phyloP scores from a whole-genome alignment of 2,329 filamentous ascomycete species.

The Lasiodiplodia sp. region DNA sequence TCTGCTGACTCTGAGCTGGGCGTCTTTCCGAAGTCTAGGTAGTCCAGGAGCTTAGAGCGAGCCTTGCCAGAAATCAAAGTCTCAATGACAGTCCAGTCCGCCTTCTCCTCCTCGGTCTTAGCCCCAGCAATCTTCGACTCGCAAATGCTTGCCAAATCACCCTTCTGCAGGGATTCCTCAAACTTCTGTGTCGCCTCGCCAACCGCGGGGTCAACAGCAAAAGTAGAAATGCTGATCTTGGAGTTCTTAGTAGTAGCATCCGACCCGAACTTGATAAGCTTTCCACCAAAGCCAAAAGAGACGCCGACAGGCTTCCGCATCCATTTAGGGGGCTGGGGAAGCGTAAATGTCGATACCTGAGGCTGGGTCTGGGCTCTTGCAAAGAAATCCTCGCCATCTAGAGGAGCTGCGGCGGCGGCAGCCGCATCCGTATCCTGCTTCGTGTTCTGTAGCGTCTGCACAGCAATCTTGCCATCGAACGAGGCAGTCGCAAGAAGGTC shows the following conservation, averaged over 20 bases:
- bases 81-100: slow-evolving; percentile 94
- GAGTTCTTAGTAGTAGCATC: slow-evolving; percentile 70
- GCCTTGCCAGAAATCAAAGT: slow-evolving; percentile 85
- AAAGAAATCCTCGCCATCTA: slow-evolving; percentile 94
- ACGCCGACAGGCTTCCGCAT: slow-evolving; percentile 83
- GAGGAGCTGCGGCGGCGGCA: slow-evolving; percentile 70
- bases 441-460: slow-evolving; percentile 94
- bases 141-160: slow-evolving; percentile 80
- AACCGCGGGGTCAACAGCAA: slow-evolving; percentile 85
- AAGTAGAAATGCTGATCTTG: slow-evolving; percentile 83
- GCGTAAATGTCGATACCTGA: slow-evolving; percentile 86
- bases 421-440: slow-evolving; percentile 72
- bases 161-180: slow-evolving; percentile 79
- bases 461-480: slow-evolving; percentile 93
- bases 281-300: slow-evolving; percentile 95
- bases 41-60: slow-evolving; percentile 84
- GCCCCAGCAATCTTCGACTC: slow-evolving; percentile 78
- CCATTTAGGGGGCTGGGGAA: slow-evolving; percentile 89
- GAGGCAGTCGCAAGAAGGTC: slow-evolving; percentile 92
- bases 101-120: slow-evolving; percentile 87
- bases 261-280: slow-evolving; percentile 78
- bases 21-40: slow-evolving; percentile 81
- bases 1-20: slow-evolving; percentile 56
- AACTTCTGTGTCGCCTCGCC: slow-evolving; percentile 87
- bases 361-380: slow-evolving; percentile 90